A percentile compares a stretch with the other conserved stretches of the same genome.
Conservation (phyloP, 2,329 filamentous ascomycete genomes). For the Calonectria henricotiae region DNA sequence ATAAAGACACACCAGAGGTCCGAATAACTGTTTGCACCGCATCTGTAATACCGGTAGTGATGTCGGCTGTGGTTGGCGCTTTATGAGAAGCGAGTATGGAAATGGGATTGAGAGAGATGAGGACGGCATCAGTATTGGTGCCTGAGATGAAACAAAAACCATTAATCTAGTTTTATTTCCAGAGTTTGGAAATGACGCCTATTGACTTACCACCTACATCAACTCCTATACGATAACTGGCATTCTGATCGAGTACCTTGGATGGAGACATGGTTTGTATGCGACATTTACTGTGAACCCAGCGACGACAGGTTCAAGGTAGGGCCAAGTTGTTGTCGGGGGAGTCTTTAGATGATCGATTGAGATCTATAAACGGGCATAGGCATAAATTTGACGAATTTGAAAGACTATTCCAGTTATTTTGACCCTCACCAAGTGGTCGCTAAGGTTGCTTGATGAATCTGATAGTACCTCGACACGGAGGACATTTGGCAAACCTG, state of each 20-base stretch:
- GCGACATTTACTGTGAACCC: not conserved
- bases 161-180: not conserved
- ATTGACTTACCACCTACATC: constrained; percentile 32
- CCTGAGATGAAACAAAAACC: constrained; percentile 10
- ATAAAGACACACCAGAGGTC: constrained; percentile 47
- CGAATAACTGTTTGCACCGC: constrained; percentile 60
- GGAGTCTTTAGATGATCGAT: too few species aligned
- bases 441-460: not conserved
- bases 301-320: not conserved
- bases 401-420: not conserved
- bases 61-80: constrained; percentile 61
- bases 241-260: constrained; percentile 3
- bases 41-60: constrained; percentile 61
- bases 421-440: not conserved
- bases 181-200: not conserved
- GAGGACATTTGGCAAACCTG: not conserved
- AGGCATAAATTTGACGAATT: not conserved
- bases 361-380: not conserved
- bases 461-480: not conserved
- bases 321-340: not conserved
- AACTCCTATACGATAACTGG: constrained; percentile 26
- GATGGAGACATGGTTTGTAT: constrained; percentile 19
- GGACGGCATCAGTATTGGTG: constrained; percentile 41
- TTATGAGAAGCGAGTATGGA: constrained; percentile 38
- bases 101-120: constrained; percentile 33